Evolutionary conservation across 2,329 filamentous ascomycete genomes (phyloP).

Genomic region (Colletotrichum cordylinicola): DNA sequence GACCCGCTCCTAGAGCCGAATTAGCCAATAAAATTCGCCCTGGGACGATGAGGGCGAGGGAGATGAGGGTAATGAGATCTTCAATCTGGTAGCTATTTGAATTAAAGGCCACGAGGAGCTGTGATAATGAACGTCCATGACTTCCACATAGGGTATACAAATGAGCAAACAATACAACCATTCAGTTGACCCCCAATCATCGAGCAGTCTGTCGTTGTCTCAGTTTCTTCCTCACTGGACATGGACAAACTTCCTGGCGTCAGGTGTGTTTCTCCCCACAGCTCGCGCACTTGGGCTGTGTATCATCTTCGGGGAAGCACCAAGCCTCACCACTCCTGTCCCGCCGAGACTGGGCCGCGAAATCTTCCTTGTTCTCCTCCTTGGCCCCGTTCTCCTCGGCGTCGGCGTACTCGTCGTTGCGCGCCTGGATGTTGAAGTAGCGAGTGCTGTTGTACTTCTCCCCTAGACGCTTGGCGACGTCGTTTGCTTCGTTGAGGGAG

Average conservation of each 20-base stretch:
- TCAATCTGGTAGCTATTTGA: background rate
- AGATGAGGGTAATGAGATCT: background rate
- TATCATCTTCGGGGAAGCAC: background rate
- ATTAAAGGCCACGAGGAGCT: background rate
- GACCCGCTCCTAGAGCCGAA: background rate
- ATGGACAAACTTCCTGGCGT: background rate
- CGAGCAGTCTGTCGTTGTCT: background rate
- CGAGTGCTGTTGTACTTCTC: slow-evolving; percentile 49
- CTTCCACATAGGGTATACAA: background rate
- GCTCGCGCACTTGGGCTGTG: background rate
- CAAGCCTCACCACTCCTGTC: background rate
- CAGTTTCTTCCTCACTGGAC: background rate
- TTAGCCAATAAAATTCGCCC: background rate
- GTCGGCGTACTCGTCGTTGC: slow-evolving; percentile 29
- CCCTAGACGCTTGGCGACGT: slow-evolving; percentile 61
- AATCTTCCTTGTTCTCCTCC: slow-evolving; percentile 32
- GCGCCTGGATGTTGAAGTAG: slow-evolving; percentile 40
- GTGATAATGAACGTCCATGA: background rate
- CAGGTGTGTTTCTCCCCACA: background rate
- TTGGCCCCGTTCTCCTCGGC: slow-evolving; percentile 29
- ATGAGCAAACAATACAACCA: background rate
- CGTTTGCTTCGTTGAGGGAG: slow-evolving; percentile 61
- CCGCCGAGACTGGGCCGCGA: slow-evolving; percentile 26
- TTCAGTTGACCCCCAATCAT: background rate
- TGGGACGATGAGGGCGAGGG: background rate